Evolutionary conservation across 257 asterid species (phyloP).

Genomic region (Solanum dulcamara): DNA sequence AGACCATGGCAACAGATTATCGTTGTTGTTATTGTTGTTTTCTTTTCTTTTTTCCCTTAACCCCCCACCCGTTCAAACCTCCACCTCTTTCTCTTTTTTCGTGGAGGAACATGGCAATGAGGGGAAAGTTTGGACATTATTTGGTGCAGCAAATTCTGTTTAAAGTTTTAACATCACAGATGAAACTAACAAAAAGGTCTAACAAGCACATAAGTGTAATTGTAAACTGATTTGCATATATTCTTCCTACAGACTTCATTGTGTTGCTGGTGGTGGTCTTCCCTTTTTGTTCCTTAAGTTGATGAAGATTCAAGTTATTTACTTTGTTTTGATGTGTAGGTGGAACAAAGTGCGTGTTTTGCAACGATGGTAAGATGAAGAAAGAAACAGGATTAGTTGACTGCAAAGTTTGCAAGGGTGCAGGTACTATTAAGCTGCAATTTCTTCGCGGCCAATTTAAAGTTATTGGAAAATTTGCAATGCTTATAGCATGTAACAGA

Average conservation of each 20-base stretch:
- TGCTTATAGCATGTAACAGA: not conserved
- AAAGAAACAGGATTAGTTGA: slow-evolving; percentile 62
- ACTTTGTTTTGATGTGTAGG: slow-evolving; percentile 31
- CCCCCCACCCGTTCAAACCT: too few species aligned
- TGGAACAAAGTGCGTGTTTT: slow-evolving; percentile 92
- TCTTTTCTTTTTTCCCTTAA: not conserved
- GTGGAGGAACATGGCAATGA: not conserved
- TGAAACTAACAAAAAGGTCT: not conserved
- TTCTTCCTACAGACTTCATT: not conserved
- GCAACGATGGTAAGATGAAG: slow-evolving; percentile 86
- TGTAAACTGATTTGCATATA: not conserved
- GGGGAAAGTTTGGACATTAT: not conserved
- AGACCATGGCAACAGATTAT: too few species aligned
- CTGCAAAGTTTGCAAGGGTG: slow-evolving; percentile 94
- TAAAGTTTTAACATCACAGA: not conserved
- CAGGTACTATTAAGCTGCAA: slow-evolving; percentile 30
- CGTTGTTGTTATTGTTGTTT: not conserved
- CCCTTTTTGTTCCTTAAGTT: not conserved
- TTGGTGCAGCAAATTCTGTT: not conserved
- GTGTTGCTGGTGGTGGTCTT: not conserved
- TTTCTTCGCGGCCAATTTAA: not conserved
- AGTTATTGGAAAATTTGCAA: not conserved
- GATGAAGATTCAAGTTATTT: not conserved
- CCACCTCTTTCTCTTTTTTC: not conserved
- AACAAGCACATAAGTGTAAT: not conserved